A percentile compares a stretch with the other conserved stretches of the same genome.
These are phyloP conservation scores for Vanderwaltozyma yarrowii DNA, from an alignment of 805 yeast species.

Conservation along the genomic window DNA sequence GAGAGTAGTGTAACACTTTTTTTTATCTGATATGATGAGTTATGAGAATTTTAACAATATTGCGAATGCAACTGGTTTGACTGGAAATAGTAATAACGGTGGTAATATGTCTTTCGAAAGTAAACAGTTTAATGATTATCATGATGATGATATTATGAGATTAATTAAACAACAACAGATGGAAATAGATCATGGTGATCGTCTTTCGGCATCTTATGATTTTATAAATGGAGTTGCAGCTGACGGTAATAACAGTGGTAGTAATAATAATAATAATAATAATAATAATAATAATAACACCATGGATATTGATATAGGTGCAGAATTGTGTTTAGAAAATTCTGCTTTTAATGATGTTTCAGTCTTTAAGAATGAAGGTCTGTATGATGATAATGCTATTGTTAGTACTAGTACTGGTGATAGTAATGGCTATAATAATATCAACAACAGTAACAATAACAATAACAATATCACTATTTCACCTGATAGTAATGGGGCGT, in stretches of 20 bases:
- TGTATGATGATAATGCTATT: background rate
- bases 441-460: background rate
- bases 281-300: no score
- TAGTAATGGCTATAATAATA: background rate
- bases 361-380: no score
- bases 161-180: background rate
- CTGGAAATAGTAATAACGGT: background rate
- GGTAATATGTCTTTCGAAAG: no score
- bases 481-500: background rate
- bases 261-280: no score
- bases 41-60: background rate
- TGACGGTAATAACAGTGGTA: background rate
- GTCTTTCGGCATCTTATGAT: no score
- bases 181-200: no score
- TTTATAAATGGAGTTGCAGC: background rate
- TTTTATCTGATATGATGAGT: background rate
- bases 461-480: background rate
- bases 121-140: no score
- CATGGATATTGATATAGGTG: no score
- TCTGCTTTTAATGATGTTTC: no score
- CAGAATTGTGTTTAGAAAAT: no score
- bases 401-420: background rate
- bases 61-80: no score
- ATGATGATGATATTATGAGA: background rate
- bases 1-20: no score